Conservation (phyloP, 2,329 filamentous ascomycete species). For the Cercospora zeae-maydis region DNA sequence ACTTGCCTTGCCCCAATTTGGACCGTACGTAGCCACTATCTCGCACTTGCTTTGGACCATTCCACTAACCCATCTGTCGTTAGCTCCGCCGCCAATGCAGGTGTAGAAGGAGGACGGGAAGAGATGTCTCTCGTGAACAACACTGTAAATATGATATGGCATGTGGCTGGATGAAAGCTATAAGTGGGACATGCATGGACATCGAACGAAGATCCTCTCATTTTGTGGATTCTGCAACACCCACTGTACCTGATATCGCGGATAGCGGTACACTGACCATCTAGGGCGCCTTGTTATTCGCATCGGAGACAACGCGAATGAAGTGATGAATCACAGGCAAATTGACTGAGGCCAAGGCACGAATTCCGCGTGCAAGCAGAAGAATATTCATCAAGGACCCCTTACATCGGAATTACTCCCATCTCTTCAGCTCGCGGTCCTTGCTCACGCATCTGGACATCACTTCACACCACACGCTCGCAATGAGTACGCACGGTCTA, state of each 20-base stretch:
- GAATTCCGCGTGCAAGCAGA: neutral
- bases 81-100: slow-evolving; percentile 52
- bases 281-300: neutral
- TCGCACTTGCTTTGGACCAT: no score
- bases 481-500: slow-evolving; percentile 33
- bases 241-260: neutral
- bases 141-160: neutral
- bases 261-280: neutral
- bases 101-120: slow-evolving; percentile 31
- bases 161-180: neutral
- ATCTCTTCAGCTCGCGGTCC: neutral
- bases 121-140: neutral
- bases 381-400: neutral
- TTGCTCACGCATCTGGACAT: neutral
- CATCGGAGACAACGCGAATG: neutral
- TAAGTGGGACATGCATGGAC: neutral
- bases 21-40: slow-evolving; percentile 61
- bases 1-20: slow-evolving; percentile 74
- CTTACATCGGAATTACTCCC: neutral
- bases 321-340: neutral
- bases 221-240: neutral
- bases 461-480: neutral
- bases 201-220: neutral
- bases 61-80: no score
- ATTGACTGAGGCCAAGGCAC: neutral